A percentile compares a stretch with the other conserved stretches of the same genome.
Conservation (phyloP, 2,329 filamentous ascomycete genomes). For the Plectosphaerella sp. region DNA sequence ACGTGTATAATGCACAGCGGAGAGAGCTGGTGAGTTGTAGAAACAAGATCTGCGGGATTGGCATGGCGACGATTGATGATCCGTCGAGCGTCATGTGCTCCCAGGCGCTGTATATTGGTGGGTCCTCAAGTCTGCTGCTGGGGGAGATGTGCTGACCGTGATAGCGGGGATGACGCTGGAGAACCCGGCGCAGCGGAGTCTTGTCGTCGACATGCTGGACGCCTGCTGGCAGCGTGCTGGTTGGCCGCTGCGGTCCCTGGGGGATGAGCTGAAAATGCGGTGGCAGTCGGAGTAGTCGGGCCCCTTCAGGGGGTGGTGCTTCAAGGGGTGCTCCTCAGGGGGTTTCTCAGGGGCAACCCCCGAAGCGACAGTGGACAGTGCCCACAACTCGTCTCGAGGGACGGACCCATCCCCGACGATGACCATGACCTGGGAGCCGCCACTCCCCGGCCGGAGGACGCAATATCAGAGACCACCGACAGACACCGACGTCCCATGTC, state of each 20-base stretch:
- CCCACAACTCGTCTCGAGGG: conserved; percentile 4
- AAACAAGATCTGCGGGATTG: conserved; percentile 17
- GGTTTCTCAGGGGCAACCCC: not conserved
- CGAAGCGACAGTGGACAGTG: too few relatives aligned
- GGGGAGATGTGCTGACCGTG: not conserved
- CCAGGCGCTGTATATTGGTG: conserved; percentile 17
- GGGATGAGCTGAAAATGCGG: conserved; percentile 4
- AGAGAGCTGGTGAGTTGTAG: conserved; percentile 13
- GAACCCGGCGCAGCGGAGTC: not conserved
- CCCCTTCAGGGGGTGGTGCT: not conserved
- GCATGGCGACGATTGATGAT: conserved; percentile 13
- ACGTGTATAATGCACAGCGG: conserved; percentile 12
- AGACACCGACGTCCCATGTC: too few relatives aligned
- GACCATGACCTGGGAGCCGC: not conserved
- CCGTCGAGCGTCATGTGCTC: conserved; percentile 17
- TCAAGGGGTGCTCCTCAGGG: conserved; percentile 23
- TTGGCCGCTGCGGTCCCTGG: conserved; percentile 6
- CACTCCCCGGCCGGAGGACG: too few relatives aligned
- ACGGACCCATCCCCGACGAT: too few relatives aligned
- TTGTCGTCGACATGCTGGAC: conserved; percentile 3
- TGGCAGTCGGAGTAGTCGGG: conserved; percentile 1
- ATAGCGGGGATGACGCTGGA: conserved; percentile 7
- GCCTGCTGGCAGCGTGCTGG: conserved; percentile 3
- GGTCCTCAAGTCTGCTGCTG: not conserved
- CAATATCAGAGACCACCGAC: not conserved